Base-by-base conservation (phyloP, 2,329 filamentous ascomycete genomes). In the Sphaerostilbella broomeana region DNA sequence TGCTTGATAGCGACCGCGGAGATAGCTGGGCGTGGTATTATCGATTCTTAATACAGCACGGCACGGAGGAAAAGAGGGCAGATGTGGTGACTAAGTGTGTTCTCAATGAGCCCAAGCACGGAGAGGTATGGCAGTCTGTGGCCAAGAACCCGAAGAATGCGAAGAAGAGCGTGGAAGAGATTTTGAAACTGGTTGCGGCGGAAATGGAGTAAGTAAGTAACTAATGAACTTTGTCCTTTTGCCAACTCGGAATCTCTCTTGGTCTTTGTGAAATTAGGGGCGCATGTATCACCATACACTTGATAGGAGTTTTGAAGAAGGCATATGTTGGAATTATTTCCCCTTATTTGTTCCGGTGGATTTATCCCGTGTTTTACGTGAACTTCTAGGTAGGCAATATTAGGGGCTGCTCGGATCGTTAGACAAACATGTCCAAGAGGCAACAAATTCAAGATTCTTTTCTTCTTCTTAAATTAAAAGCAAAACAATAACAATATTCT, bases 21-120 rank as follows among this genome's bases (percentile, higher is more conserved):
- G 94, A 98, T 66, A 85, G 81, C 9, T 98, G 94, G 94, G 90
- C 88, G 15, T 98, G 90, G 90, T 98, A 95, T 62, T 92, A 88
- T 62, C 89, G 90, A 61, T 98, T 97, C 60, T 58, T 97, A 48
- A 60, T 80, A 50, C 86, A 95, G 69, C 89, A 98, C 64, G 94
- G 92, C 8, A 95, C 88, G 5, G 82, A 87, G 42, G 90, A 95
- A 69, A 98, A 97, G 79, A 74, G 84, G 54, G 76, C 71, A 20
- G 92, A 97, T 57, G 83, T 95, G 21, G 61, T 95, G 5, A 71
- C 70, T 42, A 95, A 94, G 66, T 89, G 86, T 51, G 71, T 84
- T 21, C 66, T 83, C 34, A 89, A 81, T 42, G 92, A 97, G 61
- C 94, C 94, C 4, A 80, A 81, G 52, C 88, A 98, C 61, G 92